A percentile compares a stretch with the other conserved stretches of the same genome.
phyloP scores from a whole-genome alignment of 768 basidiomycete genomes.

The Boletus insuetus region DNA sequence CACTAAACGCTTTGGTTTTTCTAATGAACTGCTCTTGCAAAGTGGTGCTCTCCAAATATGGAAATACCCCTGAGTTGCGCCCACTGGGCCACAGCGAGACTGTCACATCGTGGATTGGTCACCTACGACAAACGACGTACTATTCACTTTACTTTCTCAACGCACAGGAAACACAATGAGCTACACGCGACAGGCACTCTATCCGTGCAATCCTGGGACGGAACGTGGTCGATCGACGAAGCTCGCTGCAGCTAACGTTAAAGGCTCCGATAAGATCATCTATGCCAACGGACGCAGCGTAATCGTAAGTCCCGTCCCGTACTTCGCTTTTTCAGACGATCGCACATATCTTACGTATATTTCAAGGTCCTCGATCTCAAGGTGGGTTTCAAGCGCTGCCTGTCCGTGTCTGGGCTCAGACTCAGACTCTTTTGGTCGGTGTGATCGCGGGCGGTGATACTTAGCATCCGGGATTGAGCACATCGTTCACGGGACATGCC shows the following conservation, averaged over 20 bases:
- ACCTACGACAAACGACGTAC: background rate
- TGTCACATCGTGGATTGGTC: background rate
- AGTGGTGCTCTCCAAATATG: constrained; percentile 1
- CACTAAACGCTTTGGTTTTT: background rate
- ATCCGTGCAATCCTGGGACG: constrained; percentile 69
- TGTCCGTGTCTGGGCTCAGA: background rate
- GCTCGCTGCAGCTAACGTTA: constrained; percentile 59
- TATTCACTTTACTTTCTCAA: background rate
- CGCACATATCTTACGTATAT: background rate
- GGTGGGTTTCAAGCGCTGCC: constrained; percentile 40
- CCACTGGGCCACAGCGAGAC: constrained; percentile 12
- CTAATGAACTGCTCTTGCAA: background rate
- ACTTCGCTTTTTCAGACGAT: background rate
- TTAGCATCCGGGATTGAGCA: constrained; percentile 64
- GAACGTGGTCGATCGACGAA: constrained; percentile 68
- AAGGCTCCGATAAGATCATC: constrained; percentile 62
- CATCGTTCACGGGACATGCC: constrained; percentile 75
- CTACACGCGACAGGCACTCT: constrained; percentile 48
- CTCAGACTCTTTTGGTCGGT: background rate
- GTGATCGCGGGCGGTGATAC: background rate
- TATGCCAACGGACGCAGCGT: constrained; percentile 85
- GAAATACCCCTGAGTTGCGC: constrained; percentile 18
- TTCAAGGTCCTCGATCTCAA: constrained; percentile 78
- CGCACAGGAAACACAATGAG: constrained; percentile 38
- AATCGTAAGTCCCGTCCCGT: constrained; percentile 57